Base-by-base conservation (phyloP, 768 basidiomycete genomes). In the Lactarius sanguifluus region DNA sequence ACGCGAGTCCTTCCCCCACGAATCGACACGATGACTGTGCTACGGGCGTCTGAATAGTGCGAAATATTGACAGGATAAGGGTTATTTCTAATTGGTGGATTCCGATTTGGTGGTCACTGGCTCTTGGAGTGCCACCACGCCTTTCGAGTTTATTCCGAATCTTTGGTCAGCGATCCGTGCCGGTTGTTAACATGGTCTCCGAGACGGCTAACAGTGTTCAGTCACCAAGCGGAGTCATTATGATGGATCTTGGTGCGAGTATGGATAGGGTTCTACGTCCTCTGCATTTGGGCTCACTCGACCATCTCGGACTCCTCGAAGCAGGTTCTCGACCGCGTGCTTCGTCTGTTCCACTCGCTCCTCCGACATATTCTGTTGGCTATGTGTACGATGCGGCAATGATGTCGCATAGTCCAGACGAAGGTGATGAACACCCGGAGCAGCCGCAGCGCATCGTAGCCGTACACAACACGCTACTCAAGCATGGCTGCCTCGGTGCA, bases 371-470 rank as follows among this genome's bases (percentile, higher is more conserved):
- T 66, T 65, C 81, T 10, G 91, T 94, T 59, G 95, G 94, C 57
- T 94, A 90, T 78, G 87, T 96, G 64, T 98, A 93, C 73, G 90
- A 92, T 30, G 72, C 81, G 0, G 85, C 89, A 69, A 98, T 98
- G 96, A 89, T 91, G 77, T 77, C 85, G 20, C 97, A 98, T 77
- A 85, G 82, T 59, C 86, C 85, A 52, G 80, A 81, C n/a, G 78
- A 80, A 28, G 83, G 81, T 60, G 82, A 83, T 50, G 86, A 87
- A 65, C 91, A 95, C 71, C 95, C 95, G 0, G 90, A 92, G 70
- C 80, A 84, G 60, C 90, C 89, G 0, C 82, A 80, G 70, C 88
- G 97, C 47, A 96, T 98, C 71, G 80, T 83, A 10, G 78, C 82
- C 63, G 95, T 98, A 68, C 90, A 85, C 79, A 77, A 85, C 40